Conservation (phyloP, 2,329 filamentous ascomycete genomes). For the Neonectria hederae region DNA sequence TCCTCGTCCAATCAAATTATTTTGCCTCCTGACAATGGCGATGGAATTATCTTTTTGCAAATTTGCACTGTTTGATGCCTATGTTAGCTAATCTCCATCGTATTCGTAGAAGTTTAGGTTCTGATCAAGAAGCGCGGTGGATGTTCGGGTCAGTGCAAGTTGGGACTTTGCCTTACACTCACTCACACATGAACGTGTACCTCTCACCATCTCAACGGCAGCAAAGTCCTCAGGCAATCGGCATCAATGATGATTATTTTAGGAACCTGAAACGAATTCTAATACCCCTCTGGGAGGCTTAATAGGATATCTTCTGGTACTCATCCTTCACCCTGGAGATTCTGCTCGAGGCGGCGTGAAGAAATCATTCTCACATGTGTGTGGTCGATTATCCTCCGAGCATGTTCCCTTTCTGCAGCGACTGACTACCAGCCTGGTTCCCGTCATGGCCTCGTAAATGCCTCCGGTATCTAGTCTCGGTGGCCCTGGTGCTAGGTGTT, state of each 20-base stretch:
- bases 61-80: no score
- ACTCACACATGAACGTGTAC: neutral
- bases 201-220: neutral
- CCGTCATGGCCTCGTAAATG: conserved; percentile 40
- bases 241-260: neutral
- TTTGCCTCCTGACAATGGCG: neutral
- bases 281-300: neutral
- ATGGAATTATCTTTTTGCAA: neutral
- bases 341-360: conserved; percentile 17
- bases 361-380: conserved; percentile 44
- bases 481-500: conserved; percentile 28
- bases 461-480: conserved; percentile 30
- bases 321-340: conserved; percentile 18
- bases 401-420: conserved; percentile 37
- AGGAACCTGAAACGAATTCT: neutral
- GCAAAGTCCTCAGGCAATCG: neutral
- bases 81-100: no score
- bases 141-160: no score
- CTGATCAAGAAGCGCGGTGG: no score
- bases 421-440: conserved; percentile 23
- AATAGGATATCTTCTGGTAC: neutral
- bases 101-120: no score
- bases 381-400: conserved; percentile 47
- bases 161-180: no score
- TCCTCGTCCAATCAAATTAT: conserved; percentile 33